Conservation (phyloP, 1,284 basidiomycete genomes). For the Ceratorhiza oryzae-sativae region DNA sequence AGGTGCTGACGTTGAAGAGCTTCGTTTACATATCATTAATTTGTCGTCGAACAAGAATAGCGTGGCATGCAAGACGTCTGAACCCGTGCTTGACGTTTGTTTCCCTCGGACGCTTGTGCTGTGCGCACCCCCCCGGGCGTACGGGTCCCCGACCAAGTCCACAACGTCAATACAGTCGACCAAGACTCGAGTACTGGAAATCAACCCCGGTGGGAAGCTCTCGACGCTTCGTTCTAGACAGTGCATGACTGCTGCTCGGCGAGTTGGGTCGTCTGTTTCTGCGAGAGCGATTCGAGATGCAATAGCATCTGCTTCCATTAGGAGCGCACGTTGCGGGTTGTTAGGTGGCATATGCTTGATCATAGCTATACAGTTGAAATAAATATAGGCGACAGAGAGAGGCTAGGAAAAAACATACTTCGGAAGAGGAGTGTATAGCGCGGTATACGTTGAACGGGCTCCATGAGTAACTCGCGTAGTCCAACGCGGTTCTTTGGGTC, state of each 20-base stretch:
- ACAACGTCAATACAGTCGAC: slow-evolving; percentile 95
- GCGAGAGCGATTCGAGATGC: slow-evolving; percentile 92
- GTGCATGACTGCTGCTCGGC: slow-evolving; percentile 88
- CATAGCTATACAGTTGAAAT: slow-evolving; percentile 61
- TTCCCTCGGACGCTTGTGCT: slow-evolving; percentile 26
- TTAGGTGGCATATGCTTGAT: slow-evolving; percentile 81
- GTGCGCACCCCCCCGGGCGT: slow-evolving; percentile 14
- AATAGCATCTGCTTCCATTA: slow-evolving; percentile 86
- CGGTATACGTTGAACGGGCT: slow-evolving; percentile 99
- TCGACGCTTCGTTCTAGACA: slow-evolving; percentile 87
- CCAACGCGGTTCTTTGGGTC: slow-evolving; percentile 87
- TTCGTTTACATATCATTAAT: slow-evolving; percentile 89
- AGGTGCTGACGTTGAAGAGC: slow-evolving; percentile 72
- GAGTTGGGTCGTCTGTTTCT: slow-evolving; percentile 91
- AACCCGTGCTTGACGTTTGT: background rate
- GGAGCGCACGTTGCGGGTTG: slow-evolving; percentile 79
- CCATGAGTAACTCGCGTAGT: slow-evolving; percentile 93
- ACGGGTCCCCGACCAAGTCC: slow-evolving; percentile 69
- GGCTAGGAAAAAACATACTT: slow-evolving; percentile 51
- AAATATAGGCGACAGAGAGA: slow-evolving; percentile 17
- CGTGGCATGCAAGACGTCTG: slow-evolving; percentile 75
- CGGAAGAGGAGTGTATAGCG: slow-evolving; percentile 94
- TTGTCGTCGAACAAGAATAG: slow-evolving; percentile 96
- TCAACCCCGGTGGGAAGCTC: slow-evolving; percentile 86
- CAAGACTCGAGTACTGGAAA: slow-evolving; percentile 86